Percentiles rank a stretch among this genome's conserved stretches.
These are phyloP conservation scores for Vigna mungo DNA, from an alignment of 306 rosid genomes.

Conservation along the genomic window DNA sequence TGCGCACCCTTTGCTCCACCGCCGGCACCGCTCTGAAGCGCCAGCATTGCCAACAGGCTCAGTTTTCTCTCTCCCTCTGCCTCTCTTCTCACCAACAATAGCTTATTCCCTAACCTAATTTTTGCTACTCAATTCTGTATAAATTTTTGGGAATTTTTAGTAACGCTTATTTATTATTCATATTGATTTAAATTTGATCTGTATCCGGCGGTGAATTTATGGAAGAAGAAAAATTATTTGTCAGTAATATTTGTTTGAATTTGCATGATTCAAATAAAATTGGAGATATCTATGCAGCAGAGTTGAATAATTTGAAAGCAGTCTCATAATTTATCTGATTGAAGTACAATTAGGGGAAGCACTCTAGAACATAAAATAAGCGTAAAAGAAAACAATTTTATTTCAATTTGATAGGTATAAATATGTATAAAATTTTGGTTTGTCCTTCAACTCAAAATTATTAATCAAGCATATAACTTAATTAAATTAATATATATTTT, in stretches of 20 bases:
- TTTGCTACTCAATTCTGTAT: not conserved
- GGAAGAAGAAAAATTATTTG: not conserved
- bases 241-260: too few species aligned
- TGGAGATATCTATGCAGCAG: not conserved
- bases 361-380: too few species aligned
- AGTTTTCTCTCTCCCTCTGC: slow-evolving; percentile 63
- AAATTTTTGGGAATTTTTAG: not conserved
- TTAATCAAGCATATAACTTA: too few species aligned
- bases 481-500: too few species aligned
- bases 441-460: too few species aligned
- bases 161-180: too few species aligned
- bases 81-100: slow-evolving; percentile 53
- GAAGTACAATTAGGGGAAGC: too few species aligned
- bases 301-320: not conserved
- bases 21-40: slow-evolving; percentile 69
- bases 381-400: too few species aligned
- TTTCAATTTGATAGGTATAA: too few species aligned
- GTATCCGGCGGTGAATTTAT: not conserved
- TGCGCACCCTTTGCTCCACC: slow-evolving; percentile 61
- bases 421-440: too few species aligned
- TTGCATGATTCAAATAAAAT: too few species aligned
- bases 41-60: slow-evolving; percentile 71
- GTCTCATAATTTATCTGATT: too few species aligned
- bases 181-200: not conserved
- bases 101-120: slow-evolving; percentile 28